Base-by-base conservation (phyloP, 1,139 yeast species). In the Yamadazyma trypodendri region DNA sequence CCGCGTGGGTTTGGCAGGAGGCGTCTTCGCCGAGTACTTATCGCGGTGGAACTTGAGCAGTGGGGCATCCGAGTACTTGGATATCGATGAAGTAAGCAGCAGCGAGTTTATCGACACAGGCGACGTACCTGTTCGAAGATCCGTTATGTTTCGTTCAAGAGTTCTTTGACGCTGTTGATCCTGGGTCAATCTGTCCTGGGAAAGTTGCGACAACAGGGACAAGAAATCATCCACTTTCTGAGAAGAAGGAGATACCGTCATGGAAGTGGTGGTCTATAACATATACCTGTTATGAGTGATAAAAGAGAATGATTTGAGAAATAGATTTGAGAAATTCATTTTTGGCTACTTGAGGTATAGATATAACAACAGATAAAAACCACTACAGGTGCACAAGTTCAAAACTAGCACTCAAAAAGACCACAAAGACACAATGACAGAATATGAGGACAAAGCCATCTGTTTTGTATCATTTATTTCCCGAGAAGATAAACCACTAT, bases 401-500 rank as follows among this genome's bases (percentile, higher is more conserved):
- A 23, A 23, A 23, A 23, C 7, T 23, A 23, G 23, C 6, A 20
- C 23, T 10, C 23, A 20, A 23, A 23, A 23, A 23, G 6, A 12
- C 6, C n/a, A 17, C 21, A n/a, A 18, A 18, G 21, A n/a, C 31
- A 29, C n/a, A 11, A 34, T 34, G 43, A 20, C 32, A 9, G 41
- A 35, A 22, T 37, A 32, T 20, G 48, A 48, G 38, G 45, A 49
- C 38, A 53, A 54, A 27, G 36, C 36, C 28, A 56, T 68, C 21
- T 60, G 60, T 41, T 79, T 79, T 52, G 71, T 78, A 2, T 67
- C 83, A 22, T 55, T 79, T 40, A 75, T 79, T 14, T 75, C 83
- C 2, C 56, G 80, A 40, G 73, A 74, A 35, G 80, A 79, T 51
- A 68, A 64, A 38, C 87, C 86, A 7, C 53, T 81, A 22, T 81